Conservation (phyloP, 805 yeast genomes). For the Yamadazyma kitorensis region DNA sequence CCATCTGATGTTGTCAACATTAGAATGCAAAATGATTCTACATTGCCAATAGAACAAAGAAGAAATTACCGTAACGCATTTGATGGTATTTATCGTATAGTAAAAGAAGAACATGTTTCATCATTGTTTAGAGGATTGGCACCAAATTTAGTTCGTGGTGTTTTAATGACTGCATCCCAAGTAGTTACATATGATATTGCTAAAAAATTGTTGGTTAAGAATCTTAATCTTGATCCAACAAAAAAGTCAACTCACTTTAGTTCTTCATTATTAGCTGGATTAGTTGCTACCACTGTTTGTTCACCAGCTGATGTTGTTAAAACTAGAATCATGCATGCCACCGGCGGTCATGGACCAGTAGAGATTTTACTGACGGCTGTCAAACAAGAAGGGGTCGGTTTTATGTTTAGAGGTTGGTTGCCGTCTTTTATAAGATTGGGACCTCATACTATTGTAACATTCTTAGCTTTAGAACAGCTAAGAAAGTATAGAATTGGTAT, state of each 20-base stretch:
- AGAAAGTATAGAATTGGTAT: slow-evolving; percentile 53
- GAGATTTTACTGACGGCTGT: slow-evolving; percentile 54
- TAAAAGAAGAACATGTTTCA: slow-evolving; percentile 54
- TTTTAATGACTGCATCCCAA: slow-evolving; percentile 87
- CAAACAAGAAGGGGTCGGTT: slow-evolving; percentile 66
- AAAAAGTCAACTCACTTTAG: slow-evolving; percentile 71
- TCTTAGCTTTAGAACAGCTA: slow-evolving; percentile 64
- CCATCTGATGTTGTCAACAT: slow-evolving; percentile 87
- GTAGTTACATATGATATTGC: slow-evolving; percentile 84
- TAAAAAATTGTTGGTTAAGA: slow-evolving; percentile 55
- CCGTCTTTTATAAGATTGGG: slow-evolving; percentile 85
- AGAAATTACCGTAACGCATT: slow-evolving; percentile 76
- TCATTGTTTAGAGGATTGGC: slow-evolving; percentile 70
- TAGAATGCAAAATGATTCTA: slow-evolving; percentile 86
- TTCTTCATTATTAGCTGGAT: slow-evolving; percentile 77
- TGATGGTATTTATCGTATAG: slow-evolving; percentile 66
- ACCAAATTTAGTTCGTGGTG: slow-evolving; percentile 78
- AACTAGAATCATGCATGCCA: slow-evolving; percentile 79
- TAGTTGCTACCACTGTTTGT: slow-evolving; percentile 88
- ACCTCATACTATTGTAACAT: slow-evolving; percentile 73
- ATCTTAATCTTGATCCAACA: slow-evolving; percentile 51
- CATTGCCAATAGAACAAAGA: slow-evolving; percentile 60
- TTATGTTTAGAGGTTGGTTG: slow-evolving; percentile 89
- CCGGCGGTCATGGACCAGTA: slow-evolving; percentile 44
- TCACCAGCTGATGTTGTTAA: slow-evolving; percentile 92